Percentiles rank a stretch among this genome's conserved stretches.
phyloP scores from a whole-genome alignment of 2,329 filamentous ascomycete species.

The Fusarium sp. region DNA sequence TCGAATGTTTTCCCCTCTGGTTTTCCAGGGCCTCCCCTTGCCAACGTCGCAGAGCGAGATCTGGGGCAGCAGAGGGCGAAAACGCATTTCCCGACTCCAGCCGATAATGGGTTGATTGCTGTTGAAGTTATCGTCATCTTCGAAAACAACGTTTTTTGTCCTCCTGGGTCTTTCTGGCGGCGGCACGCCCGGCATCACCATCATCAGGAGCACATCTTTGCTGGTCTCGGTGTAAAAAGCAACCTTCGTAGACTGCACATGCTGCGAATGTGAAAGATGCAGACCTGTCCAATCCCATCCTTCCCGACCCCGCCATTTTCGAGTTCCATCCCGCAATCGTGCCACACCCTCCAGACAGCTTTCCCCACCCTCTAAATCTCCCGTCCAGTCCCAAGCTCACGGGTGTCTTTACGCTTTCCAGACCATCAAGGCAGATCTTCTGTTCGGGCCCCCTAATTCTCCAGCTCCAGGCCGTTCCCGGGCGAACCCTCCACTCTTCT shows the following conservation, averaged over 20 bases:
- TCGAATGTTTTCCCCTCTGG: constrained; percentile 29
- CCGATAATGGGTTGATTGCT: constrained; percentile 26
- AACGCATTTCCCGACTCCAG: constrained; percentile 27
- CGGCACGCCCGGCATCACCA: not conserved
- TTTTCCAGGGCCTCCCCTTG: not conserved
- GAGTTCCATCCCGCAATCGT: constrained; percentile 33
- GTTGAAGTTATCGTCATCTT: not conserved
- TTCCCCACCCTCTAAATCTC: constrained; percentile 9
- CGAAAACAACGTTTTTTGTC: not conserved
- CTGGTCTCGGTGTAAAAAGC: constrained; percentile 4
- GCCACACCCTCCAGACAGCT: constrained; percentile 18
- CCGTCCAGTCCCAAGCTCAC: not conserved
- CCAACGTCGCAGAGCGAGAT: not conserved
- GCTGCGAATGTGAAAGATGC: not conserved
- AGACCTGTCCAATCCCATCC: constrained; percentile 21
- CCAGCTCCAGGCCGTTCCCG: constrained; percentile 1
- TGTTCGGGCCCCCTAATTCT: not conserved
- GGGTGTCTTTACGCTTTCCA: constrained; percentile 15
- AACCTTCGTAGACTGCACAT: constrained; percentile 1
- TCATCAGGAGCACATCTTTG: constrained; percentile 1
- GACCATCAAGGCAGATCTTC: not conserved
- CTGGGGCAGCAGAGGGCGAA: constrained; percentile 11
- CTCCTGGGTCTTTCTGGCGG: not conserved
- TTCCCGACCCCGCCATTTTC: constrained; percentile 32
- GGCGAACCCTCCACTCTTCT: constrained; percentile 9